Evolutionary conservation across 1,284 basidiomycete genomes (phyloP).

Genomic region (Papiliotrema terrestris): DNA sequence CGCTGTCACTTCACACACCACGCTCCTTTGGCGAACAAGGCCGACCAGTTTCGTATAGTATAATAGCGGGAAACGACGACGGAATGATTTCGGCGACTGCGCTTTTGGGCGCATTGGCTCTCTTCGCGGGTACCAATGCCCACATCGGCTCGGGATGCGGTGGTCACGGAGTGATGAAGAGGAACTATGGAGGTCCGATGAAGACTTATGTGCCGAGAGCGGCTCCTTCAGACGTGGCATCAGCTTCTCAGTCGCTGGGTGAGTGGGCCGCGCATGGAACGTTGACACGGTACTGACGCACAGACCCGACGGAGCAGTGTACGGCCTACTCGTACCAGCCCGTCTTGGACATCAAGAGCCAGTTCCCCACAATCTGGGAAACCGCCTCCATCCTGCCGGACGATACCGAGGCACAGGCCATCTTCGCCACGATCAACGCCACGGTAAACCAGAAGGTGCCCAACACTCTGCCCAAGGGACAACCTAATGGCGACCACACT

Average conservation of each 20-base stretch:
- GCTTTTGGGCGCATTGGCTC: conserved; percentile 2
- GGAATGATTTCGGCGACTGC: background rate
- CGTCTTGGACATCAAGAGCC: conserved; percentile 19
- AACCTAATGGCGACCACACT: conserved; percentile 32
- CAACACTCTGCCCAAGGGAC: conserved; percentile 42
- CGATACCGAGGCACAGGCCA: conserved; percentile 44
- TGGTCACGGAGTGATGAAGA: conserved; percentile 31
- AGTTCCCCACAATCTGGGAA: conserved; percentile 46
- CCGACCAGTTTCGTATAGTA: no score
- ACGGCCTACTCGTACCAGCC: conserved; percentile 40
- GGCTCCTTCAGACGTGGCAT: background rate
- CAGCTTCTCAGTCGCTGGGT: background rate
- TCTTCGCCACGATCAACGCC: conserved; percentile 42
- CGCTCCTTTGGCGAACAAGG: no score
- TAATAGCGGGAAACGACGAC: no score
- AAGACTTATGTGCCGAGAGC: conserved; percentile 1
- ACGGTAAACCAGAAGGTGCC: conserved; percentile 39
- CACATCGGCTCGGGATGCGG: conserved; percentile 26
- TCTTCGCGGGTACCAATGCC: background rate
- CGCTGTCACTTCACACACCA: no score
- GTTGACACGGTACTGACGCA: background rate
- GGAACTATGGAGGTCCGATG: conserved; percentile 29
- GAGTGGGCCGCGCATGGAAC: background rate
- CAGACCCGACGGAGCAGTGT: conserved; percentile 26
- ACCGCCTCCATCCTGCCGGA: conserved; percentile 43